Base-by-base conservation (phyloP, 2,329 filamentous ascomycete genomes). In the Ascochyta viciae-villosae region DNA sequence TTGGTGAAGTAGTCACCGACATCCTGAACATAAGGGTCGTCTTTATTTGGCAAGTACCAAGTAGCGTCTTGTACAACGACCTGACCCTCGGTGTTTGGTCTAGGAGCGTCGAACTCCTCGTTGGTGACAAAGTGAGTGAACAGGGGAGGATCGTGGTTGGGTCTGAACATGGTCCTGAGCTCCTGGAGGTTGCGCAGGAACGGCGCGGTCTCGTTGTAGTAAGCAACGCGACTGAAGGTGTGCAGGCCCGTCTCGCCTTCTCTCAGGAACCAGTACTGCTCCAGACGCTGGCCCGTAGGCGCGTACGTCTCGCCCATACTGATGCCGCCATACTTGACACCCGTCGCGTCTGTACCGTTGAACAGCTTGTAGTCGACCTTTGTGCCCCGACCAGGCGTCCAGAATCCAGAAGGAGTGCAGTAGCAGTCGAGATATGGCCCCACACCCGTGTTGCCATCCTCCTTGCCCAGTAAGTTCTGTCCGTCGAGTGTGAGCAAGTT, bases 1-100 rank as follows among this genome's bases (percentile, higher is more conserved):
- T 88, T 88, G n/a, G 85, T 88, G 66, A 87, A 88, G 68, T 86
- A 88, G 34, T 86, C 82, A 3, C 82, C 78, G 52, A 83, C 80
- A 48, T 84, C 76, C 40, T 78, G 68, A 0, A 85, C 82, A 62
- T 87, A 88, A 0, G 81, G 74, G 65, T 85, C 83, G 3, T 62
- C 49, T 9, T 22, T 81, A 61, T 0, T 82, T 78, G 1, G 80
- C 80, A 87, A 68, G 38, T 83, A 82, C 83, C 84, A 87, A 0
- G 85, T 87, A 2, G 85, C 85, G 72, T 88, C 85, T 68, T 87
- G 85, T 6, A 87, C 85, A 2, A 79, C 78, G 8, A 83, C 65
- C 16, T 76, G 73, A 1, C 79, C 79, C 6, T 80, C 74, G 4
- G 70, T 74, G 15, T 77, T 76, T 0, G 84, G 83, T 38, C 80